These are phyloP conservation scores for Cryptococcus sp. DNA, from an alignment of 1,284 basidiomycete genomes.

Conservation along the genomic window DNA sequence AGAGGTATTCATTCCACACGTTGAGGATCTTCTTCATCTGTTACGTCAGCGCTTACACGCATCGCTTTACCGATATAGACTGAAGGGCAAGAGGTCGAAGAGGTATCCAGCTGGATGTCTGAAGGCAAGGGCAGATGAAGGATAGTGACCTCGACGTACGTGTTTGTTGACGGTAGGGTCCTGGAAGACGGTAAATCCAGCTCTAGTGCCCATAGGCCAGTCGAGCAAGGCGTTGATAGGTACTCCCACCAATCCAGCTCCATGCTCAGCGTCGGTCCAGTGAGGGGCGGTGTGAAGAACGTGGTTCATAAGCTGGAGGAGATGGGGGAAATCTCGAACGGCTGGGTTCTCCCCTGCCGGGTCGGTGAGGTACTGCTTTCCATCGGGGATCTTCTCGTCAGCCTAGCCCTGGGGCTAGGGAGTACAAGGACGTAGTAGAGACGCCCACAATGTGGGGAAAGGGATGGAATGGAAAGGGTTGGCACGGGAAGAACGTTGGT, in stretches of 20 bases:
- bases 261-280: constrained; percentile 43
- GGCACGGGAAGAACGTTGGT: not conserved
- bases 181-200: constrained; percentile 50
- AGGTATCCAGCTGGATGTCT: too few species aligned
- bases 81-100: too few species aligned
- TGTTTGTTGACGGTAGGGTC: constrained; percentile 48
- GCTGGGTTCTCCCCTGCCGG: constrained; percentile 26
- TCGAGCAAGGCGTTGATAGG: constrained; percentile 51
- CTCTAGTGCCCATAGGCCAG: constrained; percentile 52
- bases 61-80: too few species aligned
- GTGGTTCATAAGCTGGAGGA: constrained; percentile 50
- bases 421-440: too few species aligned
- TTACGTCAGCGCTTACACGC: not conserved
- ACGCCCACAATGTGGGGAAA: too few species aligned
- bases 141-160: constrained; percentile 17
- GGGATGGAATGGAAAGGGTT: not conserved
- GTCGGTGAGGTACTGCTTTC: constrained; percentile 35
- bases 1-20: constrained; percentile 52
- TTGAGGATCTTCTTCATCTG: constrained; percentile 49
- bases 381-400: constrained; percentile 22
- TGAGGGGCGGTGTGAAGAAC: constrained; percentile 48
- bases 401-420: not conserved
- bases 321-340: constrained; percentile 50
- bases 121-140: not conserved
- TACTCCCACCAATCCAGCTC: constrained; percentile 46